Percentiles rank a stretch among this genome's conserved stretches.
Conservation (phyloP, 208 protist genomes). For the Trypanosomatidae sp. region DNA sequence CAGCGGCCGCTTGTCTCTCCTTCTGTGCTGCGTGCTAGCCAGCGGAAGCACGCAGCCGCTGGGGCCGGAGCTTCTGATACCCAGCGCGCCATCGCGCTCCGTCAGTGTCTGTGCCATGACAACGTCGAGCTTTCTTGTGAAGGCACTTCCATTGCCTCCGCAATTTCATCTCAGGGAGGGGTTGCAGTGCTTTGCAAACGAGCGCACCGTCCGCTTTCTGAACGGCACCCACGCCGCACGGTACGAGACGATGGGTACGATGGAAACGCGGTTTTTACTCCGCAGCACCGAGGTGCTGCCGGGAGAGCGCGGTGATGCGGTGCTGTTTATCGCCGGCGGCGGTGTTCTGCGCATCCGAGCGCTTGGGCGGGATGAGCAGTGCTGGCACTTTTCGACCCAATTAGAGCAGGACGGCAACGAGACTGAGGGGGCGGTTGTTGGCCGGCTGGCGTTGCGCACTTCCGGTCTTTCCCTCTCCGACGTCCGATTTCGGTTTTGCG, state of each 20-base stretch:
- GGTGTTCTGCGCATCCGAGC: conserved; percentile 5
- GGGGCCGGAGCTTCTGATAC: not conserved
- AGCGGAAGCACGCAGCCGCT: not conserved
- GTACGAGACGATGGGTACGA: conserved; percentile 27
- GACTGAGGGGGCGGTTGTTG: not conserved
- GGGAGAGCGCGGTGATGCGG: conserved; percentile 17
- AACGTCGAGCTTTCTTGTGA: conserved; percentile 22
- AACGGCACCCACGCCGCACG: conserved; percentile 11
- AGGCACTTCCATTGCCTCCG: conserved; percentile 11
- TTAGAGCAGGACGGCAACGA: no score
- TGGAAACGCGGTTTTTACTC: conserved; percentile 22
- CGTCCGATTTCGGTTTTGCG: conserved; percentile 26
- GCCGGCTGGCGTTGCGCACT: conserved; percentile 8
- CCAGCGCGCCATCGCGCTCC: not conserved
- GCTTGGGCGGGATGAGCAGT: conserved; percentile 22
- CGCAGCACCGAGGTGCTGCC: conserved; percentile 11
- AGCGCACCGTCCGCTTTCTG: conserved; percentile 9
- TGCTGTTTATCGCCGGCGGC: not conserved
- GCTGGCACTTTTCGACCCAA: conserved; percentile 19
- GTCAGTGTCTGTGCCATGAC: conserved; percentile 13
- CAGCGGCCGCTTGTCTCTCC: conserved; percentile 49
- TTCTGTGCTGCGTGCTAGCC: conserved; percentile 32
- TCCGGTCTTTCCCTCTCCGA: conserved; percentile 20
- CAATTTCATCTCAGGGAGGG: conserved; percentile 12
- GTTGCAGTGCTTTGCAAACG: conserved; percentile 8